Conservation (phyloP, 768 basidiomycete genomes). For the Boletales sp. region DNA sequence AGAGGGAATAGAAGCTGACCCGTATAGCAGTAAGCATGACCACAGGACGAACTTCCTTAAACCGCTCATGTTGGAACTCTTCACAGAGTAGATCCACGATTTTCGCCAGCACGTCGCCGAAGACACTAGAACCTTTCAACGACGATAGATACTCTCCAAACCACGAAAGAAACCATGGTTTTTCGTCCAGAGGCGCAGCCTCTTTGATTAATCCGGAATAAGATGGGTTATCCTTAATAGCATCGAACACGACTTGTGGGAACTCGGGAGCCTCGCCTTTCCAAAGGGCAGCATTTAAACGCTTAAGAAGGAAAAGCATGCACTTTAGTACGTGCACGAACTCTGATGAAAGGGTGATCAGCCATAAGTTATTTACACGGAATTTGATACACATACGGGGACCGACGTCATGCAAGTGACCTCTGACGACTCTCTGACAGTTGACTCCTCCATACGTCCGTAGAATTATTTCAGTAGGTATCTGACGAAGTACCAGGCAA, state of each 20-base stretch:
- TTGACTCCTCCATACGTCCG: constrained; percentile 36
- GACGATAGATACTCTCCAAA: constrained; percentile 60
- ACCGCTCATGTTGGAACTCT: constrained; percentile 76
- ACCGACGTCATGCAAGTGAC: constrained; percentile 59
- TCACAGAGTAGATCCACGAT: constrained; percentile 73
- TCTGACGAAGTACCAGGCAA: constrained; percentile 43
- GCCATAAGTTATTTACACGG: neutral
- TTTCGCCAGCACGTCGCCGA: constrained; percentile 68
- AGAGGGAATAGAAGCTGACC: constrained; percentile 42
- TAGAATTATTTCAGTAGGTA: constrained; percentile 45
- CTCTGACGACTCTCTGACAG: constrained; percentile 50
- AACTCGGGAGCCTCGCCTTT: constrained; percentile 64
- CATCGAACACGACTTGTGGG: constrained; percentile 75
- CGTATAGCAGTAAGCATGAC: constrained; percentile 58
- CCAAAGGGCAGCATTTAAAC: constrained; percentile 63
- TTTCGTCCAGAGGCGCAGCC: constrained; percentile 29
- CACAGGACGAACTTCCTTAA: constrained; percentile 53
- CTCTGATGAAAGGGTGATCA: constrained; percentile 37
- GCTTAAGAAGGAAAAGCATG: constrained; percentile 57
- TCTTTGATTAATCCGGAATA: constrained; percentile 46
- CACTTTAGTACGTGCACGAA: constrained; percentile 57
- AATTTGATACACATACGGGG: constrained; percentile 46
- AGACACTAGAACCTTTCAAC: constrained; percentile 45
- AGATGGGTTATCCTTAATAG: constrained; percentile 73
- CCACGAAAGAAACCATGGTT: constrained; percentile 58